These are phyloP conservation scores for Hypoxylon perforatum DNA, from an alignment of 495 filamentous ascomycete species.

Conservation along the genomic window DNA sequence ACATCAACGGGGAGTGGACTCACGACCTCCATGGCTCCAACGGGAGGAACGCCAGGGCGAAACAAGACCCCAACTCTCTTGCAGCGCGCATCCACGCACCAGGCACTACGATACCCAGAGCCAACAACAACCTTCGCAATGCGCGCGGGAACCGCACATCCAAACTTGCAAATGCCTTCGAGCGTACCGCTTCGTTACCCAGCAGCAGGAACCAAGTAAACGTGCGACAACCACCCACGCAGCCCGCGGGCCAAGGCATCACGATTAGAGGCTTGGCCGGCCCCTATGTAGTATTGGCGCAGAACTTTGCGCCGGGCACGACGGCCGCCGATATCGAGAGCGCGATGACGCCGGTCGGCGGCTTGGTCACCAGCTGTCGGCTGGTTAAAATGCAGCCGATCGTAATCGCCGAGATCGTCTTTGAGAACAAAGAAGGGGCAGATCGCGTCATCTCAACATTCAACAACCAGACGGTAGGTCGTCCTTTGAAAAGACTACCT, in stretches of 20 bases:
- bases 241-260: conserved; percentile 63
- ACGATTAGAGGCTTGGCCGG: conserved; percentile 83
- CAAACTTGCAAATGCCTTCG: conserved; percentile 32
- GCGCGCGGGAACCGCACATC: conserved; percentile 42
- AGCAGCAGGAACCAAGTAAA: conserved; percentile 48
- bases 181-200: conserved; percentile 44
- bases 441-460: conserved; percentile 85
- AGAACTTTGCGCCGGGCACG: conserved; percentile 92
- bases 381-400: conserved; percentile 76
- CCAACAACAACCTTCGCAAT: conserved; percentile 31
- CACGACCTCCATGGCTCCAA: conserved; percentile 63
- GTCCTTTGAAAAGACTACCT: not conserved
- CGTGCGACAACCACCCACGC: conserved; percentile 36
- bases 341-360: conserved; percentile 78
- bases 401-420: conserved; percentile 87
- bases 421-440: conserved; percentile 79
- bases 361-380: conserved; percentile 75
- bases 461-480: conserved; percentile 82
- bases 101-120: conserved; percentile 42
- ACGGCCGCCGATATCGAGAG: conserved; percentile 94
- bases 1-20: conserved; percentile 67
- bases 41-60: conserved; percentile 43
- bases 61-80: conserved; percentile 53
- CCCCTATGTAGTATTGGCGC: conserved; percentile 83
- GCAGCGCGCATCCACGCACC: conserved; percentile 57